Percentiles rank a stretch among this genome's conserved stretches.
Evolutionary conservation across 345 rosid genomes (phyloP).

Genomic region (Mangifera indica): DNA sequence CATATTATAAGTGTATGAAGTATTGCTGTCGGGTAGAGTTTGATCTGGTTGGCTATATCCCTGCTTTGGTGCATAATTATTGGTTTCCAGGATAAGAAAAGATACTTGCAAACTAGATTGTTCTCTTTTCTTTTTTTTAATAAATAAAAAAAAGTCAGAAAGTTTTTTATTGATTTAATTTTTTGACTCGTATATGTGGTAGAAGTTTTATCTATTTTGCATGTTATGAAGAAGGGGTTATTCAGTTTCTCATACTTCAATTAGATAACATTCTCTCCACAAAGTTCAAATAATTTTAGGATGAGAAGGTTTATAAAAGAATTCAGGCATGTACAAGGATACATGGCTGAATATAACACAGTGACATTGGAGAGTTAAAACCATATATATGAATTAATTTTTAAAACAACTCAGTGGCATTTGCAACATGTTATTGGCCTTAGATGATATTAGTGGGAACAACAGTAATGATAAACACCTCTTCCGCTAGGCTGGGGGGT

Average conservation of each 20-base stretch:
- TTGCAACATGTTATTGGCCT: neutral
- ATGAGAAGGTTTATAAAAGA: neutral
- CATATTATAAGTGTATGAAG: too few species aligned
- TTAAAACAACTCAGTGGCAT: neutral
- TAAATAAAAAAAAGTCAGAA: too few species aligned
- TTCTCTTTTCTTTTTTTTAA: too few species aligned
- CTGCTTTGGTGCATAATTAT: neutral
- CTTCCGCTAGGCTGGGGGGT: neutral
- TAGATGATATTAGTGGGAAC: neutral
- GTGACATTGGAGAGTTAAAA: neutral
- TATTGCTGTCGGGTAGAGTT: neutral
- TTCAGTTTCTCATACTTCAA: neutral
- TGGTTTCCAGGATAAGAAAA: neutral
- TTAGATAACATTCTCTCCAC: neutral
- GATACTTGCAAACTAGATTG: neutral
- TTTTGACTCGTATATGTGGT: neutral
- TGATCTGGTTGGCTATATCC: neutral
- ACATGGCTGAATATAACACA: neutral
- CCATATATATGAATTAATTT: neutral
- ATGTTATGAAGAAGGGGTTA: neutral
- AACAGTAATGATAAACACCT: neutral
- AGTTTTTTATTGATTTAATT: neutral
- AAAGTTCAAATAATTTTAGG: neutral
- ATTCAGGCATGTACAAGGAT: neutral
- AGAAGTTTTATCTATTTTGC: neutral